Evolutionary conservation across 495 filamentous ascomycete species (phyloP), one percentile per base, ranked within the genome.

Genomic region (Gamarada debralockiae): DNA sequence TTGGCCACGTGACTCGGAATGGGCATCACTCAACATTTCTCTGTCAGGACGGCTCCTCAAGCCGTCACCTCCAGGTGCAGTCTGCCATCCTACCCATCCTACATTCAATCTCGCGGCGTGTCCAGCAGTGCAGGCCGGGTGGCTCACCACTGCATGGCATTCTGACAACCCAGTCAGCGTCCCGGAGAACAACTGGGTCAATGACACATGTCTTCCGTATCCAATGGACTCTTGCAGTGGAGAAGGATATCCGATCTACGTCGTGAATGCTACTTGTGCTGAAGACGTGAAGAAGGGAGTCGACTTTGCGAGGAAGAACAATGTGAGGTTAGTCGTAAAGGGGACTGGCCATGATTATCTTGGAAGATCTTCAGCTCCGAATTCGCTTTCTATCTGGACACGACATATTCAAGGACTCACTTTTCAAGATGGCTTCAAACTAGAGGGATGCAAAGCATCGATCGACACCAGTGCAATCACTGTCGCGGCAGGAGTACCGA

Each of bases 271-370:
- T 0, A 74, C 70, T 6, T 66, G 55, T 7, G 55, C 70, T 1
- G 50, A 60, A 12, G 69, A 75, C 51, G 64, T 75, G 41, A 70
- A 74, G 60, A 56, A 65, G 4, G 67, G 67, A 9, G 57, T 76
- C 1, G 62, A 73, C 14, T 77, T 75, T 57, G 74, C 75, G 20
- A 68, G 61, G 17, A 55, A 71, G 37, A 63, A 82, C 40, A 78
- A 81, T 46, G 73, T 89, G 51, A 71, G 84, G 21, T 57, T 88
- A 9, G 65, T 85, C 29, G 70, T 90, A 37, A 81, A 82, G 40
- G 83, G 79, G 48, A 81, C 79, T 0, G 84, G 84, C 3, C 82
- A 83, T 64, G 81, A 81, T 50, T 73, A 74, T 60, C 64, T 76
- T 23, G 81, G 80, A 50, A 75, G 59, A 47, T 58, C 55, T 12